Conservation (phyloP, 2,329 filamentous ascomycete species). For the Emericellopsis cladophorae region DNA sequence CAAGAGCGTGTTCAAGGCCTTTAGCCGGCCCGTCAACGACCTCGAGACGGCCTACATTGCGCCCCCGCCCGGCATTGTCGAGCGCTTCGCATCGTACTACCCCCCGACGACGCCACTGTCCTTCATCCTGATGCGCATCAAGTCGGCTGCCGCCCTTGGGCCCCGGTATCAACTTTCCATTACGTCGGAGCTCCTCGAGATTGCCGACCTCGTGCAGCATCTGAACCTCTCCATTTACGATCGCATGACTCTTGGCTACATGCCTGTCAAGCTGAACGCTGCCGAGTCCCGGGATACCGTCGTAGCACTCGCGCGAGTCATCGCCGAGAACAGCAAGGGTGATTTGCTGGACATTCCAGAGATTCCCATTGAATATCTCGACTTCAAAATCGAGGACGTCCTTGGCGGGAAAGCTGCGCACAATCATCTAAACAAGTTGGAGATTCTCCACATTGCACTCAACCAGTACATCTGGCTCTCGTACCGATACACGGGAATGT, state of each 20-base stretch:
- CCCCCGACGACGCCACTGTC: conserved; percentile 69
- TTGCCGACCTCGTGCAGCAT: conserved; percentile 65
- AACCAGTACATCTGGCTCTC: conserved; percentile 89
- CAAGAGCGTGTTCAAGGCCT: conserved; percentile 44
- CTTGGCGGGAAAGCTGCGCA: conserved; percentile 18
- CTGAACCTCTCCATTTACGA: conserved; percentile 60
- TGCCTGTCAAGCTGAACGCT: conserved; percentile 42
- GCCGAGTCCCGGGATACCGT: conserved; percentile 18
- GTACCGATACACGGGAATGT: conserved; percentile 75
- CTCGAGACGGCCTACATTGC: conserved; percentile 61
- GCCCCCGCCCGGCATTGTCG: conserved; percentile 57
- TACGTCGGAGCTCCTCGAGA: conserved; percentile 41
- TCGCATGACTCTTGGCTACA: conserved; percentile 60
- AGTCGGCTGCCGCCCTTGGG: conserved; percentile 53
- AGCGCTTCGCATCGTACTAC: conserved; percentile 72
- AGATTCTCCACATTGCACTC: conserved; percentile 68
- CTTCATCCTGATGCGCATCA: conserved; percentile 66
- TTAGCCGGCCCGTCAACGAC: conserved; percentile 50
- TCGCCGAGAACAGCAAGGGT: conserved; percentile 55
- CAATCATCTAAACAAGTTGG: conserved; percentile 55
- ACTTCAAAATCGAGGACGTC: conserved; percentile 34
- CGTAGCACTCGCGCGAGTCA: conserved; percentile 51
- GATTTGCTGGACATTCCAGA: conserved; percentile 58
- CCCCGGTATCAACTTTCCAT: conserved; percentile 56
- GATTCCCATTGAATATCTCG: conserved; percentile 62